A percentile compares a stretch with the other conserved stretches of the same genome.
Conservation (phyloP, 2,329 filamentous ascomycete genomes). For the Diaporthe amygdali region DNA sequence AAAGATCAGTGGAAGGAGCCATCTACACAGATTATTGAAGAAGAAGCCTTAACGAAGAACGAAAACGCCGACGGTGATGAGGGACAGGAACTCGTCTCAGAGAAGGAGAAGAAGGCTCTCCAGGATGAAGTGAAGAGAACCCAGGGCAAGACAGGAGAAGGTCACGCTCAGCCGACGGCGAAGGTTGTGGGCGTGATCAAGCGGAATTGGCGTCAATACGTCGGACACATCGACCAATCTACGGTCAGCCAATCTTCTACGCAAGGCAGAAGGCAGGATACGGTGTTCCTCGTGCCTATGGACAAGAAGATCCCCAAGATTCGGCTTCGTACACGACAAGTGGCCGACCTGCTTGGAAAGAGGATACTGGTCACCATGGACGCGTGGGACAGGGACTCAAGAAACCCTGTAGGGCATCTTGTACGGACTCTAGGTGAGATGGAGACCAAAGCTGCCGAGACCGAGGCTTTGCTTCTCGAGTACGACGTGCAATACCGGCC, state of each 20-base stretch:
- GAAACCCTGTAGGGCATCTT: constrained; percentile 92
- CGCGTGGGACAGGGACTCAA: constrained; percentile 90
- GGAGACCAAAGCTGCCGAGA: constrained; percentile 97
- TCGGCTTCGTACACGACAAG: constrained; percentile 87
- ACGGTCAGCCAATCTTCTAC: constrained; percentile 77
- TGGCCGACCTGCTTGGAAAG: constrained; percentile 86
- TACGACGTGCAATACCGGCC: constrained; percentile 98
- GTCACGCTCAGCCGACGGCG: constrained; percentile 85
- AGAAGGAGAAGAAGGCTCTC: constrained; percentile 83
- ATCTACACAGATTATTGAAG: constrained; percentile 94
- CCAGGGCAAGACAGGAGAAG: constrained; percentile 78
- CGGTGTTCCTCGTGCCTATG: constrained; percentile 95
- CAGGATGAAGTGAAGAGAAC: constrained; percentile 90
- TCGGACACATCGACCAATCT: constrained; percentile 90
- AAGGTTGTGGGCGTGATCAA: constrained; percentile 91
- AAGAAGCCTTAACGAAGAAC: constrained; percentile 88
- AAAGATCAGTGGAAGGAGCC: constrained; percentile 97
- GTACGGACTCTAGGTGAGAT: constrained; percentile 91
- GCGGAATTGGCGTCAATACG: constrained; percentile 97
- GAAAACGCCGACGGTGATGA: constrained; percentile 90
- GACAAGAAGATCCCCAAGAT: constrained; percentile 98
- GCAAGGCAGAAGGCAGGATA: constrained; percentile 85
- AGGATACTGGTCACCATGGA: constrained; percentile 93
- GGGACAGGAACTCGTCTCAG: constrained; percentile 78
- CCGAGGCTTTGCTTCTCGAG: constrained; percentile 90